Evolutionary conservation across 73 alveolate species (phyloP).

Genomic region (Tetrahymena borealis): DNA sequence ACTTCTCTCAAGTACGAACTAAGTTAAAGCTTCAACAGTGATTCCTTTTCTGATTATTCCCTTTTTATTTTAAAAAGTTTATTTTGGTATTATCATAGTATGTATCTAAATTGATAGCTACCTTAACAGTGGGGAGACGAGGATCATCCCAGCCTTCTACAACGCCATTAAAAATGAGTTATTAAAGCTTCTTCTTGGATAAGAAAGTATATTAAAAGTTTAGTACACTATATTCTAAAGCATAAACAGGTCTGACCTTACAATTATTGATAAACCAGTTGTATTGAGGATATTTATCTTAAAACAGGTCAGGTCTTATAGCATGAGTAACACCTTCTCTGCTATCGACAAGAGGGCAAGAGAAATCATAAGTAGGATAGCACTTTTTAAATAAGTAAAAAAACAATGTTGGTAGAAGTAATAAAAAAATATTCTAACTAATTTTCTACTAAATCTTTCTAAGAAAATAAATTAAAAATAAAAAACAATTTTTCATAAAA

Average conservation of each 20-base stretch:
- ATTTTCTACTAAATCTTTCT: too few species aligned
- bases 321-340: slow-evolving; percentile 97
- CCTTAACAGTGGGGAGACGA: slow-evolving; percentile 93
- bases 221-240: slow-evolving; percentile 82
- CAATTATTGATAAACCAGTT: slow-evolving; percentile 73
- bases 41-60: slow-evolving; percentile 98
- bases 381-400: slow-evolving; percentile 22
- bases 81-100: not conserved
- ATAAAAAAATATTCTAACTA: too few species aligned
- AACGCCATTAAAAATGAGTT: slow-evolving; percentile 79
- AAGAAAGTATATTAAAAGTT: slow-evolving; percentile 81
- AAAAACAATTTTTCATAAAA: too few species aligned
- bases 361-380: slow-evolving; percentile 98
- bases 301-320: slow-evolving; percentile 93
- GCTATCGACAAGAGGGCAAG: slow-evolving; percentile 97
- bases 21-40: slow-evolving; percentile 86
- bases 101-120: not conserved
- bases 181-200: slow-evolving; percentile 79
- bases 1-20: slow-evolving; percentile 91
- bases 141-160: slow-evolving; percentile 99
- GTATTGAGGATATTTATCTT: slow-evolving; percentile 89
- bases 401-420: too few species aligned
- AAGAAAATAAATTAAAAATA: too few species aligned
- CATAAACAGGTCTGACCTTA: slow-evolving; percentile 64
- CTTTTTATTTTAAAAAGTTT: not conserved